Conservation (phyloP, 306 rosid genomes). For the Alnus glutinosa region DNA sequence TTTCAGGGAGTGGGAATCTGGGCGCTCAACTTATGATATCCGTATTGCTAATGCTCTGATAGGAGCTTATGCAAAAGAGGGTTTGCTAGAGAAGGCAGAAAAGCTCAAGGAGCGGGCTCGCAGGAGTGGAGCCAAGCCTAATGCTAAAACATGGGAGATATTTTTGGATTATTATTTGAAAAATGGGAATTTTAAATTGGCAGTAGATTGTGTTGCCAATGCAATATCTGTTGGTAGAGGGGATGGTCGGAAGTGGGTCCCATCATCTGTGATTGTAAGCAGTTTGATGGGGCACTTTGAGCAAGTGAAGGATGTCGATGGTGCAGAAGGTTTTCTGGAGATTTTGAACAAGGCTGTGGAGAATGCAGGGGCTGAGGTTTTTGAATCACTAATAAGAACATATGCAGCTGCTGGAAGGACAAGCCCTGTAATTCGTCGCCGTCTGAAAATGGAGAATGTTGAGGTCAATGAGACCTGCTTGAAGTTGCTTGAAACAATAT, state of each 20-base stretch:
- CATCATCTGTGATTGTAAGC: constrained; percentile 45
- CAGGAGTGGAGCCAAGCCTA: constrained; percentile 73
- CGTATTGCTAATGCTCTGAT: constrained; percentile 78
- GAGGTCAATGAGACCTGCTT: constrained; percentile 55
- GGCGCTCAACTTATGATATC: constrained; percentile 67
- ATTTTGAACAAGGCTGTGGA: constrained; percentile 61
- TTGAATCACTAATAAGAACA: constrained; percentile 81
- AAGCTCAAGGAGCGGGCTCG: constrained; percentile 65
- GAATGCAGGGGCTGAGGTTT: constrained; percentile 50
- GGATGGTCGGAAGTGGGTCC: constrained; percentile 70
- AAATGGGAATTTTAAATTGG: constrained; percentile 55
- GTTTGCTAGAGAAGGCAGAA: constrained; percentile 70
- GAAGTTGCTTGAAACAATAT: constrained; percentile 67
- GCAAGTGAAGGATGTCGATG: constrained; percentile 77
- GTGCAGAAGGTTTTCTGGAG: constrained; percentile 75
- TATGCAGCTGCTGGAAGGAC: constrained; percentile 75
- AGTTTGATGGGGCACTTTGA: constrained; percentile 67
- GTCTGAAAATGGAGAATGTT: constrained; percentile 87
- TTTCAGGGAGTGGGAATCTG: constrained; percentile 77
- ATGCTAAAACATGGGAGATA: constrained; percentile 80
- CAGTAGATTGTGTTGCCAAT: constrained; percentile 60
- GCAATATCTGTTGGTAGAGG: constrained; percentile 70
- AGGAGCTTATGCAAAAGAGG: constrained; percentile 56
- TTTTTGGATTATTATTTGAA: constrained; percentile 61
- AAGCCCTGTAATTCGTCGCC: constrained; percentile 48